Percentiles rank a stretch among this genome's conserved stretches.
These are phyloP conservation scores for Tetrahymena thermophila DNA, from an alignment of 73 alveolate genomes.

Conservation along the genomic window DNA sequence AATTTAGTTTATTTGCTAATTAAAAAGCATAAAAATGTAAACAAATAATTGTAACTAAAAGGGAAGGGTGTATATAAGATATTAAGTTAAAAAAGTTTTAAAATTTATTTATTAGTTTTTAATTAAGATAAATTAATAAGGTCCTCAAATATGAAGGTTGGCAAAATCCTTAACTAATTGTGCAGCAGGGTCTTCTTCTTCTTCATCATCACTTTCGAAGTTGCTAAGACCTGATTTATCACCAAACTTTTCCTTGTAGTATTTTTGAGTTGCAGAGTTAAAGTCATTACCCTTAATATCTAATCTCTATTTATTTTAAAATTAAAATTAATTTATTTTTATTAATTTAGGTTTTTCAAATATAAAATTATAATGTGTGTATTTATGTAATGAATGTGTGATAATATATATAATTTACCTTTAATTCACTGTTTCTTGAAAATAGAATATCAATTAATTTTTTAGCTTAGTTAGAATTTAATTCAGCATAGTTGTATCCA, in stretches of 20 bases:
- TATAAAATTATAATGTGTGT: too few species aligned
- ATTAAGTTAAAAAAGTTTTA: background rate
- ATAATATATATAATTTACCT: background rate
- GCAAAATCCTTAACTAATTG: background rate
- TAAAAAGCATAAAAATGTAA: background rate
- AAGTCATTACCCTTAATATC: slow-evolving; percentile 43
- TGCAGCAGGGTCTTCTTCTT: slow-evolving; percentile 30
- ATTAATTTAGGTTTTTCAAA: too few species aligned
- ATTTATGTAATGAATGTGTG: too few species aligned
- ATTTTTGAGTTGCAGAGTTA: slow-evolving; percentile 14
- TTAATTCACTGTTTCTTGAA: background rate
- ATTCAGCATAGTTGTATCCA: slow-evolving; percentile 43
- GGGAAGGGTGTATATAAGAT: too few species aligned
- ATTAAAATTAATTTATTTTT: background rate
- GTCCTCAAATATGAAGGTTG: background rate
- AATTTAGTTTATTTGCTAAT: background rate
- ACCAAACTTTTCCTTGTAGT: slow-evolving; percentile 14
- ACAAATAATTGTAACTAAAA: background rate
- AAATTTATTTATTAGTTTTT: background rate
- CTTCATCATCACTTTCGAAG: slow-evolving; percentile 47
- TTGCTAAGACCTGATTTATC: slow-evolving; percentile 13
- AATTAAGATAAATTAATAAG: background rate
- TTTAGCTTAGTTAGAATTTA: slow-evolving; percentile 15
- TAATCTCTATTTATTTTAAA: slow-evolving; percentile 5
- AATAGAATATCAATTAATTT: background rate